phyloP scores from a whole-genome alignment of 495 filamentous ascomycete species.

The Neurospora hispaniola region DNA sequence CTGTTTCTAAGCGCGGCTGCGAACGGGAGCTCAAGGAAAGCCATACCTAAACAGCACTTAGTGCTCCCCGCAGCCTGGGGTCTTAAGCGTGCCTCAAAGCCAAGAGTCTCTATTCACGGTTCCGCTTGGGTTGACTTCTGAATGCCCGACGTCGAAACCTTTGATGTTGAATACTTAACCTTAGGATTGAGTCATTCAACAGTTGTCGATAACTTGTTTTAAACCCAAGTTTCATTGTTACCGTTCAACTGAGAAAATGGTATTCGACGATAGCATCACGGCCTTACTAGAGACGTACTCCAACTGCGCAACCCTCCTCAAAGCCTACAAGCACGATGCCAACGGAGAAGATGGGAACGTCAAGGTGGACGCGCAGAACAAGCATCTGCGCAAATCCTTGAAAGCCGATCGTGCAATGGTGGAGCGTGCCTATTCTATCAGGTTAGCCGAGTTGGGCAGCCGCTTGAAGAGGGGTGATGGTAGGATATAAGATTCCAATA shows the following conservation, averaged over 20 bases:
- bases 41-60: background rate
- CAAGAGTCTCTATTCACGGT: background rate
- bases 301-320: constrained; percentile 25
- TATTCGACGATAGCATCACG: constrained; percentile 19
- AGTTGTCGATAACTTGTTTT: background rate
- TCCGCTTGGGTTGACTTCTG: background rate
- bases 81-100: background rate
- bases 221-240: background rate
- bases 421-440: constrained; percentile 17
- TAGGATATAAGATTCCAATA: constrained; percentile 4
- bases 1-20: background rate
- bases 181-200: background rate
- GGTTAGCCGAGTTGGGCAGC: constrained; percentile 14
- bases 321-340: constrained; percentile 12
- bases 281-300: constrained; percentile 26
- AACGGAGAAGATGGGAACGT: constrained; percentile 2
- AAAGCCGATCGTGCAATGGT: constrained; percentile 21
- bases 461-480: constrained; percentile 24
- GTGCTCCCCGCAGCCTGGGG: background rate
- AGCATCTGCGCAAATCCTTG: constrained; percentile 22
- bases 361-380: constrained; percentile 26
- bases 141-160: background rate
- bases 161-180: background rate
- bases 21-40: background rate
- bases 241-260: constrained; percentile 8